phyloP scores from a whole-genome alignment of 257 asterid genomes.

The Solanum bulbocastanum region DNA sequence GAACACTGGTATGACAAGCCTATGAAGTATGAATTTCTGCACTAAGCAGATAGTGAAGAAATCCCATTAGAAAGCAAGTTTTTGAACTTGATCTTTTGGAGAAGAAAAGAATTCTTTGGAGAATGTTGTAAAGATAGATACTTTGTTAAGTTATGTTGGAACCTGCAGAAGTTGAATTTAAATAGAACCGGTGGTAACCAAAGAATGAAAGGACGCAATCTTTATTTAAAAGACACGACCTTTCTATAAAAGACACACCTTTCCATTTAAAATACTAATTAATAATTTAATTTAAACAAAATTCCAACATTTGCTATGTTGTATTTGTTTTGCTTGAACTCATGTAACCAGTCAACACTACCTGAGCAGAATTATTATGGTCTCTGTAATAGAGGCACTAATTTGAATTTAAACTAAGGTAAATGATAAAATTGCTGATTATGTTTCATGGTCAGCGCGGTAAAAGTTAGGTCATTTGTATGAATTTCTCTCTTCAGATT shows the following conservation, averaged over 20 bases:
- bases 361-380: background rate
- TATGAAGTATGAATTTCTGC: background rate
- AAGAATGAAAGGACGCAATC: background rate
- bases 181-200: background rate
- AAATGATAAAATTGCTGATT: background rate
- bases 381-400: background rate
- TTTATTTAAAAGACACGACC: background rate
- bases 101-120: background rate
- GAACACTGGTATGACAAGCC: background rate
- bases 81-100: background rate
- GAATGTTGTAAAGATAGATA: background rate
- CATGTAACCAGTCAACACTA: background rate
- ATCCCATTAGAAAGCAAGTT: background rate
- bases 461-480: background rate
- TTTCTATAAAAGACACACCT: background rate
- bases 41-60: background rate
- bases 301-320: background rate
- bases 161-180: background rate
- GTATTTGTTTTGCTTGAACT: background rate
- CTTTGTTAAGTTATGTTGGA: background rate
- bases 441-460: background rate
- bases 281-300: too few species aligned
- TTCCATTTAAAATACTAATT: too few species aligned
- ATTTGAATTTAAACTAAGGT: background rate
- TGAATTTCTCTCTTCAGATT: background rate